A percentile compares a stretch with the other conserved stretches of the same genome.
Conservation (phyloP, 129 eudicot species). For the Lactuca saligna region DNA sequence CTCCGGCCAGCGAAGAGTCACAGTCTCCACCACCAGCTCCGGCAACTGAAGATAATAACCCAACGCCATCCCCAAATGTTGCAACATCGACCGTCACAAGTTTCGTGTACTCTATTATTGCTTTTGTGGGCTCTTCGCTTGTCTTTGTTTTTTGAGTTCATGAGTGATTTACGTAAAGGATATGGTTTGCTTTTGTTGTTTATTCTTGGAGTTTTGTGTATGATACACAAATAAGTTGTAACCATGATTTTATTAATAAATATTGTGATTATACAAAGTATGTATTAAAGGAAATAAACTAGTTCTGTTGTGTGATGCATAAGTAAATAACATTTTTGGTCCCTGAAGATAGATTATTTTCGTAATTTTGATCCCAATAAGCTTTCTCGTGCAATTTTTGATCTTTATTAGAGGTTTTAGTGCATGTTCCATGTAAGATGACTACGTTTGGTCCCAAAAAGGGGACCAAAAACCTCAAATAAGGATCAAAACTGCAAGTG, state of each 20-base stretch:
- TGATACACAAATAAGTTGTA: constrained; percentile 31
- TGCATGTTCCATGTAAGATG: background rate
- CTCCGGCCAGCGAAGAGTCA: constrained; percentile 38
- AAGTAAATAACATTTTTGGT: background rate
- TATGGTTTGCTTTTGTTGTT: background rate
- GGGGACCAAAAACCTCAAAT: background rate
- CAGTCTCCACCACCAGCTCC: constrained; percentile 64
- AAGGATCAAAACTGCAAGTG: background rate
- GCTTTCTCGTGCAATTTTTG: background rate
- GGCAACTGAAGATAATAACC: constrained; percentile 36
- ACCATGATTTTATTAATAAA: constrained; percentile 4
- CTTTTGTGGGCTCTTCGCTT: constrained; percentile 50
- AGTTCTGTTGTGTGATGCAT: background rate
- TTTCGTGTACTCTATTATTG: constrained; percentile 37
- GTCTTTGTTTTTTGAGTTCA: constrained; percentile 41
- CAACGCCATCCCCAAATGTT: constrained; percentile 43
- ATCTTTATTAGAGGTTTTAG: background rate
- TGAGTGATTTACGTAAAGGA: background rate
- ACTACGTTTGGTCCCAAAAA: background rate
- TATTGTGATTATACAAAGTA: constrained; percentile 1
- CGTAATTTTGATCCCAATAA: background rate
- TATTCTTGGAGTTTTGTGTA: constrained; percentile 12
- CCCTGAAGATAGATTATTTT: background rate
- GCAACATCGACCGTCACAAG: constrained; percentile 34
- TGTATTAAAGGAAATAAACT: constrained; percentile 16